Conservation (phyloP, 306 rosid species). For the Inga oerstediana region DNA sequence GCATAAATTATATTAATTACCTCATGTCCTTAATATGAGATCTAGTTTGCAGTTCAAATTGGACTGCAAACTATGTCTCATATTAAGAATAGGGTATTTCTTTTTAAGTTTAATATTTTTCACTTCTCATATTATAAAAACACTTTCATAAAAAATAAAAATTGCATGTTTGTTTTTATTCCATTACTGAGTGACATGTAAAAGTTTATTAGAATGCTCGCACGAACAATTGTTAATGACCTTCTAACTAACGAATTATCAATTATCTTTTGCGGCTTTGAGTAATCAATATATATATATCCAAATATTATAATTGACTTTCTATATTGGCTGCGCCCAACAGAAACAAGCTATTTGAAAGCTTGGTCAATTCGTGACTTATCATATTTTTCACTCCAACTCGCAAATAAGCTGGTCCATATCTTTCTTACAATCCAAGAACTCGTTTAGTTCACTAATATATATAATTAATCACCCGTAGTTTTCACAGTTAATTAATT, state of each 20-base stretch:
- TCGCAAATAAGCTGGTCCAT: neutral
- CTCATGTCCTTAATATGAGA: too few relatives aligned
- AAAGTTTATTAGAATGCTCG: neutral
- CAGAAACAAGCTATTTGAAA: neutral
- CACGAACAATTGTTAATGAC: neutral
- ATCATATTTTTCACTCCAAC: conserved; percentile 19
- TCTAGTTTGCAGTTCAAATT: too few relatives aligned
- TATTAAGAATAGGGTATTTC: neutral
- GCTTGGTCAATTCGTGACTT: conserved; percentile 28
- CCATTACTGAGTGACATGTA: neutral
- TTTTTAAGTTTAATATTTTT: neutral
- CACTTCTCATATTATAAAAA: neutral
- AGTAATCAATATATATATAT: neutral
- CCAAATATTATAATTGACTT: conserved; percentile 26
- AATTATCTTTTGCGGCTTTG: neutral
- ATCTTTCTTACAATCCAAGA: conserved; percentile 13
- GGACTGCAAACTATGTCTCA: too few relatives aligned
- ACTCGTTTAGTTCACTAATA: neutral
- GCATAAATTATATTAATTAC: neutral
- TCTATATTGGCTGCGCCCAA: conserved; percentile 31
- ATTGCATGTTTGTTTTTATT: neutral
- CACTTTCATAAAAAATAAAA: neutral
- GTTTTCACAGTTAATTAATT: conserved; percentile 4
- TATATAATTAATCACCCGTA: neutral
- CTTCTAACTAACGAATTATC: neutral